Evolutionary conservation across 2,329 filamentous ascomycete genomes (phyloP).

Genomic region (Didymella keratinophila): DNA sequence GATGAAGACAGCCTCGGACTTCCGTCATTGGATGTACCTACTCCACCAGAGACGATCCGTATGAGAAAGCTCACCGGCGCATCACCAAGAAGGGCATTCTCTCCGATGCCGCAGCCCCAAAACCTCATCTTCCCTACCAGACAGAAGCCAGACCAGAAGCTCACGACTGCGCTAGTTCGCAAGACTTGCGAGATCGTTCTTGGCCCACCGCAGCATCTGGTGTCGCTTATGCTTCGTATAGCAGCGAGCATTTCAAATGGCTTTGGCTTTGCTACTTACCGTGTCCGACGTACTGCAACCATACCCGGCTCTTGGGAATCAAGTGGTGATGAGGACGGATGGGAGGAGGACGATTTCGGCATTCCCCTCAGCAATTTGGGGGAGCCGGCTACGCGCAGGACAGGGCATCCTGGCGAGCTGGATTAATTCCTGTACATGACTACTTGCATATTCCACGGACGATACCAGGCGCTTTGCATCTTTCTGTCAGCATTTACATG

Average conservation of each 20-base stretch:
- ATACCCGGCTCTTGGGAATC: constrained; percentile 64
- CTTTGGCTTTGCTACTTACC: constrained; percentile 47
- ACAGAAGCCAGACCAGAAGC: constrained; percentile 48
- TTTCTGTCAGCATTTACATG: constrained; percentile 33
- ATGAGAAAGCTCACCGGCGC: constrained; percentile 58
- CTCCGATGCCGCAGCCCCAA: constrained; percentile 72
- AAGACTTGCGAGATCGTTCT: constrained; percentile 81
- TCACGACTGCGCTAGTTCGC: constrained; percentile 69
- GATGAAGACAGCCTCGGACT: constrained; percentile 54
- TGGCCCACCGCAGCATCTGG: constrained; percentile 79
- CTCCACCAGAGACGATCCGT: constrained; percentile 49
- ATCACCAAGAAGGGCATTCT: constrained; percentile 66
- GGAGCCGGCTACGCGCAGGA: constrained; percentile 31
- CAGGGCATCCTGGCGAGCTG: constrained; percentile 36
- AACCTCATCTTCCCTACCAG: constrained; percentile 67
- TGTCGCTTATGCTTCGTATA: constrained; percentile 81
- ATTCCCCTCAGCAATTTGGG: constrained; percentile 53
- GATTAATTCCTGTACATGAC: constrained; percentile 31
- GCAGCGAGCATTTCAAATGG: constrained; percentile 74
- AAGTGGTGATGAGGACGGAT: constrained; percentile 62
- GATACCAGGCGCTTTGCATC: constrained; percentile 32
- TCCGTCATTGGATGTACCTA: constrained; percentile 51
- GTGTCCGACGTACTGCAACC: constrained; percentile 39
- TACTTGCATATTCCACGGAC: constrained; percentile 26
- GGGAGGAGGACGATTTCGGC: constrained; percentile 67